Evolutionary conservation across 192 early-diverging fungal genomes (phyloP).

Genomic region (Coemansia sp.): DNA sequence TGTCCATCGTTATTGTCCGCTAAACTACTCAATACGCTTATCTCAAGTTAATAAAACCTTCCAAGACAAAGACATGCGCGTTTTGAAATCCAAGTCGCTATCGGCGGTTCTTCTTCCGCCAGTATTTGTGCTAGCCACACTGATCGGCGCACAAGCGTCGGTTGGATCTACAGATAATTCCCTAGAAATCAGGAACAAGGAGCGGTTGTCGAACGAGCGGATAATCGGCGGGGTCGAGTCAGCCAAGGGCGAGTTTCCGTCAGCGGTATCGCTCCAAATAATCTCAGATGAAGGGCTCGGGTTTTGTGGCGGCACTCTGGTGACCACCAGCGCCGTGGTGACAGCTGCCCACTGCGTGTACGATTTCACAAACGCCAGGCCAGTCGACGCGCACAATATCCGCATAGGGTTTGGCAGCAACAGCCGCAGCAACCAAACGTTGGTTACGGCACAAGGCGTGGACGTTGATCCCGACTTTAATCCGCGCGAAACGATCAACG

Average conservation of each 20-base stretch:
- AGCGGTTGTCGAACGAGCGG: conserved; percentile 13
- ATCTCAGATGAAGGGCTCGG: conserved; percentile 10
- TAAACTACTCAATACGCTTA: too few relatives aligned
- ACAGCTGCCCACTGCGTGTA: conserved; percentile 48
- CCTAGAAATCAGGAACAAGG: not conserved
- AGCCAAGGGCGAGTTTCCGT: conserved; percentile 18
- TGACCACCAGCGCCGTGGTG: conserved; percentile 25
- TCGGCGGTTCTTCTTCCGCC: not conserved
- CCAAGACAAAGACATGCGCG: not conserved
- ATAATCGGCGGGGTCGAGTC: conserved; percentile 34
- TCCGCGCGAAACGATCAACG: conserved; percentile 14
- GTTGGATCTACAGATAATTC: not conserved
- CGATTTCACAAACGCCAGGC: conserved; percentile 6
- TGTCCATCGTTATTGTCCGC: too few relatives aligned
- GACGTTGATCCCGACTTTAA: conserved; percentile 26
- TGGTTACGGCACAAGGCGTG: conserved; percentile 9
- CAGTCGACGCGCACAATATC: conserved; percentile 7
- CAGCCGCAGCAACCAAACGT: conserved; percentile 7
- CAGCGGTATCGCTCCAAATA: conserved; percentile 25
- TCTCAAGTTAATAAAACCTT: not conserved
- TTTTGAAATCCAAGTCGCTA: not conserved
- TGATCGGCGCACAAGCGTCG: not conserved
- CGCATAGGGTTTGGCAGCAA: conserved; percentile 27
- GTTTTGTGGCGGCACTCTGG: conserved; percentile 41
- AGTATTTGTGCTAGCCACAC: not conserved